Conservation (phyloP, 495 filamentous ascomycete genomes). For the Diplogelasinospora grovesii region DNA sequence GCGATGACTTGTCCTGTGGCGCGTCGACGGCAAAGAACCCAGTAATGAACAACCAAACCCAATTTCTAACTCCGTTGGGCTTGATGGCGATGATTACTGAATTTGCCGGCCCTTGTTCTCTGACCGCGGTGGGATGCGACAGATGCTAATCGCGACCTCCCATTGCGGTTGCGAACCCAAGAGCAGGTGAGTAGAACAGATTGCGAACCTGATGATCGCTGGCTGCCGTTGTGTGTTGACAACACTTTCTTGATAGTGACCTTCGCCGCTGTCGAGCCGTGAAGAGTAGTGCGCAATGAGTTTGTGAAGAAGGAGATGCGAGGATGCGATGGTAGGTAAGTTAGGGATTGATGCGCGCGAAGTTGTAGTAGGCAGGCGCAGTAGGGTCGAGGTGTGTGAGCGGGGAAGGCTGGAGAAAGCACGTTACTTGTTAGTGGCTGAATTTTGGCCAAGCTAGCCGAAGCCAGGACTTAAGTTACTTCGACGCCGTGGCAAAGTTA, state of each 20-base stretch:
- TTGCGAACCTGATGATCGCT: too few relatives aligned
- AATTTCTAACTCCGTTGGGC: too few relatives aligned
- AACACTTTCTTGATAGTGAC: constrained; percentile 3
- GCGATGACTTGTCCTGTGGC: too few relatives aligned
- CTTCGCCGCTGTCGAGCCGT: constrained; percentile 15
- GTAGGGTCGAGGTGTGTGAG: constrained; percentile 17
- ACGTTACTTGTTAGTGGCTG: constrained; percentile 20
- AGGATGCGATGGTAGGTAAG: constrained; percentile 18
- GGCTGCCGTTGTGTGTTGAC: too few relatives aligned
- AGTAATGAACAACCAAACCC: too few relatives aligned
- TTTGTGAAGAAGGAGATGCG: constrained; percentile 13
- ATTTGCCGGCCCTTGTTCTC: constrained; percentile 1
- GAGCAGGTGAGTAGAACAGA: constrained; percentile 7
- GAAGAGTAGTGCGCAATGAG: not conserved
- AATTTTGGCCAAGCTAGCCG: constrained; percentile 17
- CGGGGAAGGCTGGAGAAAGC: constrained; percentile 16
- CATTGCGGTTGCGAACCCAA: constrained; percentile 24
- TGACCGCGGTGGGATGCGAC: constrained; percentile 20
- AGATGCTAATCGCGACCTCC: constrained; percentile 22
- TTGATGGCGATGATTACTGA: too few relatives aligned
- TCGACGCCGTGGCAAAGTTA: constrained; percentile 24
- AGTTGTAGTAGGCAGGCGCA: constrained; percentile 18
- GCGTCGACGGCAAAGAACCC: too few relatives aligned
- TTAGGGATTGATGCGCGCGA: constrained; percentile 20
- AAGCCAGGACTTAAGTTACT: constrained; percentile 14